phyloP scores from a whole-genome alignment of 257 asterid genomes.

The Euphrasia confusa region DNA sequence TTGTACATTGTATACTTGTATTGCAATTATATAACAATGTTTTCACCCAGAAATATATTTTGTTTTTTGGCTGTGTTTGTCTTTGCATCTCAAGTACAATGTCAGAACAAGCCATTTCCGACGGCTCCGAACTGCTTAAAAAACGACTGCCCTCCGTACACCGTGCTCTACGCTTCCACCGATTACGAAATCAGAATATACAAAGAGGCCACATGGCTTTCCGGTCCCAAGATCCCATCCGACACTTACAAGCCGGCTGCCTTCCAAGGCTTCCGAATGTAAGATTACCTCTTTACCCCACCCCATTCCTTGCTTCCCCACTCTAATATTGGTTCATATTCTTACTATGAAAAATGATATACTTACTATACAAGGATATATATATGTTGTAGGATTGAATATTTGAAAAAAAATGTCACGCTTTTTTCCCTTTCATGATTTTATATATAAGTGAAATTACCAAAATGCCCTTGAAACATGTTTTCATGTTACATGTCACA shows the following conservation, averaged over 20 bases:
- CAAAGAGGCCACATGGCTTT: slow-evolving; percentile 18
- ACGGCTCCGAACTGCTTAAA: slow-evolving; percentile 19
- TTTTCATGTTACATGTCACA: neutral
- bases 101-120: slow-evolving; percentile 7
- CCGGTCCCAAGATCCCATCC: slow-evolving; percentile 6
- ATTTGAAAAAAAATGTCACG: too few relatives aligned
- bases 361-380: neutral
- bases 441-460: too few relatives aligned
- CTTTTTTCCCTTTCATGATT: neutral
- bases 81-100: neutral
- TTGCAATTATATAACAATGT: neutral
- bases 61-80: slow-evolving; percentile 5
- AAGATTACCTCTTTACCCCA: slow-evolving; percentile 1
- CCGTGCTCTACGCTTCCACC: slow-evolving; percentile 4
- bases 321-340: too few relatives aligned
- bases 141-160: slow-evolving; percentile 21
- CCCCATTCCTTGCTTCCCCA: neutral
- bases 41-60: slow-evolving; percentile 2
- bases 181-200: slow-evolving; percentile 31
- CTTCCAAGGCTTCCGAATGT: slow-evolving; percentile 16
- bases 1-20: neutral
- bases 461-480: neutral
- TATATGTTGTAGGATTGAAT: too few relatives aligned
- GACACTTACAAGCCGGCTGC: slow-evolving; percentile 16
- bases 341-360: too few relatives aligned